Base-by-base conservation (phyloP, 345 rosid genomes). In the Mercurialis annua region DNA sequence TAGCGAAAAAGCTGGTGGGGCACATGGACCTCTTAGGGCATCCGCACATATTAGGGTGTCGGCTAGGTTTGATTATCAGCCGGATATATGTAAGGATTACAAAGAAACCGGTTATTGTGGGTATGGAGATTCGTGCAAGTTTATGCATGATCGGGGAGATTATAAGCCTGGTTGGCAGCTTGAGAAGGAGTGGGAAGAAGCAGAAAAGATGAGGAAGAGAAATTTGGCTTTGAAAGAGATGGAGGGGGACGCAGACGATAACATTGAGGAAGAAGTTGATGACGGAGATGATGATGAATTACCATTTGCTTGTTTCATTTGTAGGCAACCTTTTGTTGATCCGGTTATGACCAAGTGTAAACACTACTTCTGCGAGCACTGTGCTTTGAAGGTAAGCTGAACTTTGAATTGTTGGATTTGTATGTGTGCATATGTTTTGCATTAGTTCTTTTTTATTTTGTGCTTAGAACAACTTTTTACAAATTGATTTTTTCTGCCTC, bases 51-150 rank as follows among this genome's bases (percentile, higher is more conserved):
- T 92, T 20, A 82, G 95, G 73, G 96, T 87, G 0, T 86, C 96
- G 0, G 96, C 98, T 10, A 89, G 96, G 71, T 92, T 87, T 63
- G 95, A 92, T 81, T 92, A 90, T 74, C 96, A 90, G 68, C 98
- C 95, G 9, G 96, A 92, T 34, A 87, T 92, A 0, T 92, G 96
- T 63, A 92, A 92, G 66, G 98, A 92, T 65, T 92, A 92, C 81
- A 92, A 92, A 74, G 96, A 92, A 69, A 90, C 98, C 6, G 98
- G 96, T 59, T 87, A 90, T 49, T 90, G 98, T 81, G 96, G 98
- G 6, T 90, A 90, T 68, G 98, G 96, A 67, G 95, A 92, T 70
- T 76, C 98, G 0, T 92, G 96, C 64, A 86, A 92, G 77, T 92
- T 90, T 67, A 82, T 92, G 89, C 98, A 90, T 61, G 98, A 92